Percentiles rank a stretch among this genome's conserved stretches.
These are phyloP conservation scores for Manihot esculenta DNA, from an alignment of 441 rosid genomes.

Conservation along the genomic window DNA sequence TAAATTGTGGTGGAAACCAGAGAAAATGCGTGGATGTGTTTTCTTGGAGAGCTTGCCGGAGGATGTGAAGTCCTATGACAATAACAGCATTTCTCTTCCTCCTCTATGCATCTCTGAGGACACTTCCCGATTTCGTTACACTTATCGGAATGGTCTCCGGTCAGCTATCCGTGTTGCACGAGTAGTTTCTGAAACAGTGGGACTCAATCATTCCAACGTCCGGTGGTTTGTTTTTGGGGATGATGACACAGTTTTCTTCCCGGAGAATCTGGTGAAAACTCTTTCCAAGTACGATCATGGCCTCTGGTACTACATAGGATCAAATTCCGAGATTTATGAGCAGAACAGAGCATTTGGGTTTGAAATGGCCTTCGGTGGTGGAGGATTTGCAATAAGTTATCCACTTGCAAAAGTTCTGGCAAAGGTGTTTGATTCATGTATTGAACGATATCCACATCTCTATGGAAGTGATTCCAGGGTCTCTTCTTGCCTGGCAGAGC, in stretches of 20 bases:
- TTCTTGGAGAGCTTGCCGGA: conserved; percentile 52
- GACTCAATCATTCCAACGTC: conserved; percentile 50
- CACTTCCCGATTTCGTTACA: conserved; percentile 73
- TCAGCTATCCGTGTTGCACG: conserved; percentile 83
- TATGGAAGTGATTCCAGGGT: conserved; percentile 86
- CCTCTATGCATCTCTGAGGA: conserved; percentile 70
- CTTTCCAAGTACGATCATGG: conserved; percentile 81
- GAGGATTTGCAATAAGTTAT: conserved; percentile 76
- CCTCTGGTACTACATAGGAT: conserved; percentile 83
- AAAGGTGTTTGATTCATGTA: conserved; percentile 74
- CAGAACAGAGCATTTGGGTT: conserved; percentile 67
- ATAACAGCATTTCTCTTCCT: conserved; percentile 42
- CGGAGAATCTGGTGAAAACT: conserved; percentile 68
- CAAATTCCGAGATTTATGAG: conserved; percentile 63
- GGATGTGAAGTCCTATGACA: conserved; percentile 21
- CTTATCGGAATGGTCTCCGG: conserved; percentile 51
- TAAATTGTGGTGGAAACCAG: conserved; percentile 77
- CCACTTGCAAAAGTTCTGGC: conserved; percentile 82
- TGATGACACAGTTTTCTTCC: conserved; percentile 81
- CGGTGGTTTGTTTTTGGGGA: conserved; percentile 94
- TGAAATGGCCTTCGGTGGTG: conserved; percentile 86
- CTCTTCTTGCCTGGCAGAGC: conserved; percentile 78
- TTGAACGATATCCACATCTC: conserved; percentile 77
- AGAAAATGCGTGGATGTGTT: conserved; percentile 77
- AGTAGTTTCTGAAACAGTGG: conserved; percentile 64